These are phyloP conservation scores for Osmanthus fragrans DNA, from an alignment of 257 asterid species.

Conservation along the genomic window DNA sequence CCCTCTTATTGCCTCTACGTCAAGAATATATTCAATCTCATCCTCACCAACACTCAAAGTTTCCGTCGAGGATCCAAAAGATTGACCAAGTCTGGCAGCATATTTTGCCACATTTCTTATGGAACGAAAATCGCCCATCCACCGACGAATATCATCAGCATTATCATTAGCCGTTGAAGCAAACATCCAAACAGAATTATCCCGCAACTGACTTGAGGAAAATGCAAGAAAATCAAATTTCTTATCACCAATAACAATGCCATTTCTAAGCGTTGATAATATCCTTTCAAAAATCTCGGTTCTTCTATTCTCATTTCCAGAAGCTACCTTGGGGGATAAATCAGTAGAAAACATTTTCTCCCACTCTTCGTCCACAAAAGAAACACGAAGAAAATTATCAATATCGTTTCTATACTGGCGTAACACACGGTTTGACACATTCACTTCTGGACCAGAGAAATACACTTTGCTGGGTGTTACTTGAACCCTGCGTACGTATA, in stretches of 20 bases:
- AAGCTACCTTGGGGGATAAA: slow-evolving; percentile 42
- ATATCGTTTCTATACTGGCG: slow-evolving; percentile 52
- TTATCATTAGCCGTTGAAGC: slow-evolving; percentile 47
- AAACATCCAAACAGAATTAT: slow-evolving; percentile 92
- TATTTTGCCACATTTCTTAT: slow-evolving; percentile 85
- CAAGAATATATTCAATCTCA: slow-evolving; percentile 60
- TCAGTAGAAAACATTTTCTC: slow-evolving; percentile 65
- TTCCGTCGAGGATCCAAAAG: slow-evolving; percentile 85
- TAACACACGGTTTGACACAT: slow-evolving; percentile 77
- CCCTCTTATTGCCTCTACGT: slow-evolving; percentile 27
- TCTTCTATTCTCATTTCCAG: slow-evolving; percentile 31
- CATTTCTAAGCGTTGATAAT: slow-evolving; percentile 56
- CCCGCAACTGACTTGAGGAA: slow-evolving; percentile 88
- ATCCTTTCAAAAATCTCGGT: slow-evolving; percentile 69
- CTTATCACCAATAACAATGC: slow-evolving; percentile 70
- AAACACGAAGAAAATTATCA: slow-evolving; percentile 82
- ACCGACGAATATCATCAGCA: slow-evolving; percentile 60
- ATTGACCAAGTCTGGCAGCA: slow-evolving; percentile 99
- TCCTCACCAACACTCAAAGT: slow-evolving; percentile 49
- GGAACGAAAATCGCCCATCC: slow-evolving; percentile 82
- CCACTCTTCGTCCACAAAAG: slow-evolving; percentile 93
- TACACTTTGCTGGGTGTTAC: slow-evolving; percentile 84
- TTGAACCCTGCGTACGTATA: slow-evolving; percentile 78
- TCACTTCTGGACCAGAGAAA: slow-evolving; percentile 80
- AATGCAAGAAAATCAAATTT: slow-evolving; percentile 86